Conservation (phyloP, 805 yeast genomes). For the Suhomyces sp. region DNA sequence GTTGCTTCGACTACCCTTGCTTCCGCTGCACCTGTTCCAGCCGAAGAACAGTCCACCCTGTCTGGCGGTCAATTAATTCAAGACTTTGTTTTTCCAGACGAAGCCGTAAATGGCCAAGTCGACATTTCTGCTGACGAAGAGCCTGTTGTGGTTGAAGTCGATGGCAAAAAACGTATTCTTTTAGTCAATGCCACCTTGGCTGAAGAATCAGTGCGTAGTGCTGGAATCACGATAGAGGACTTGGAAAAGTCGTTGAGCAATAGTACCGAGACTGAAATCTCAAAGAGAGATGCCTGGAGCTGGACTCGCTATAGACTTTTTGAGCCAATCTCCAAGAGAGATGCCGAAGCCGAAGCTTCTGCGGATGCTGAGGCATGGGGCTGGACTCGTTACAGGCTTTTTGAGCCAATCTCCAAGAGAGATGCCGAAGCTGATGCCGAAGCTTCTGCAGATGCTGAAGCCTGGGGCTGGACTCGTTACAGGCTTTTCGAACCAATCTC, state of each 20-base stretch:
- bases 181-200: slow-evolving; percentile 14
- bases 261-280: not conserved
- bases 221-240: slow-evolving; percentile 1
- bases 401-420: slow-evolving; percentile 7
- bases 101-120: slow-evolving; percentile 10
- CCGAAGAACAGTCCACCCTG: not conserved
- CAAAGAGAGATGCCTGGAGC: slow-evolving; percentile 12
- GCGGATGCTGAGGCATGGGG: slow-evolving; percentile 7
- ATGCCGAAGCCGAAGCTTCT: slow-evolving; percentile 7
- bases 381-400: slow-evolving; percentile 4
- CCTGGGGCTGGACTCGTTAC: slow-evolving; percentile 3
- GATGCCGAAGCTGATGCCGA: slow-evolving; percentile 10
- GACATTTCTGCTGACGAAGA: slow-evolving; percentile 9
- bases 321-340: slow-evolving; percentile 11
- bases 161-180: slow-evolving; percentile 12
- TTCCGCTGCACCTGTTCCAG: slow-evolving; percentile 9
- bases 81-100: slow-evolving; percentile 11
- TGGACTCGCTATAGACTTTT: slow-evolving; percentile 4
- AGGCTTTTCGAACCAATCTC: slow-evolving; percentile 9
- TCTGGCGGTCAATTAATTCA: not conserved
- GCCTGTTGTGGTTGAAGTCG: slow-evolving; percentile 8
- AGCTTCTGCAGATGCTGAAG: slow-evolving; percentile 9
- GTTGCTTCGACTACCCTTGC: slow-evolving; percentile 5
- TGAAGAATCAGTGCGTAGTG: slow-evolving; percentile 1
- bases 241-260: not conserved